Base-by-base conservation (phyloP, 371 early-diverging fungal species). In the Lichtheimia hyalospora region DNA sequence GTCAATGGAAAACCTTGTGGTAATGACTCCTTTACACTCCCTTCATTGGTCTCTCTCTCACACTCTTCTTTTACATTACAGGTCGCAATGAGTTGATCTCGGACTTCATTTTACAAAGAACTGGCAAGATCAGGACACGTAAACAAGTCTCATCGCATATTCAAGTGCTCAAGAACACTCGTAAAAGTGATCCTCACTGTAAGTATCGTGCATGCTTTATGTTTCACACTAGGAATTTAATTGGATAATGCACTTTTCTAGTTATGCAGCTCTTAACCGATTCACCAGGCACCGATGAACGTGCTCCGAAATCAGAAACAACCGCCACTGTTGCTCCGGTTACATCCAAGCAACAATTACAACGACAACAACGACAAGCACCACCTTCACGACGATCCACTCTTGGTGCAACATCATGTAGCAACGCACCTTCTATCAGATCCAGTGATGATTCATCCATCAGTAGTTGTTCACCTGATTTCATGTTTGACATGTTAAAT, bases 121-220 rank as follows among this genome's bases (percentile, higher is more conserved):
- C 90, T 1, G 67, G 73, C 49, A 85, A 84, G 44, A 73, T 79
- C 25, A 79, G 91, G 8, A 84, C 90, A 28, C 79, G 89, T 51
- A 91, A 91, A 68, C 91, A 91, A 67, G 90, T 91, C 2, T 90
- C 90, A 1, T 90, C 90, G 5, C 91, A 91, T 58, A 87, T 91
- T 46, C 91, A 91, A 67, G 91, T 91, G 15, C 73, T 89, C 64
- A 89, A 87, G 57, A 88, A 91, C 57, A 87, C 87, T 0, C 77
- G 89, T 63, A 89, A 87, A 66, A 77, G 81, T 23, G 86, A 86
- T 50, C 72, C 77, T 25, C 76, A 79, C 6, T 85, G 85, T 83
- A 79, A 73, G 76, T 68, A 15, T 21, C 5, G 12, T n/a, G 15
- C n/a, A 40, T 23, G 2, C 25, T 14, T 20, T 39, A 43, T 16